Evolutionary conservation across 805 yeast genomes (phyloP).

Genomic region (Teunomyces funiuensis): DNA sequence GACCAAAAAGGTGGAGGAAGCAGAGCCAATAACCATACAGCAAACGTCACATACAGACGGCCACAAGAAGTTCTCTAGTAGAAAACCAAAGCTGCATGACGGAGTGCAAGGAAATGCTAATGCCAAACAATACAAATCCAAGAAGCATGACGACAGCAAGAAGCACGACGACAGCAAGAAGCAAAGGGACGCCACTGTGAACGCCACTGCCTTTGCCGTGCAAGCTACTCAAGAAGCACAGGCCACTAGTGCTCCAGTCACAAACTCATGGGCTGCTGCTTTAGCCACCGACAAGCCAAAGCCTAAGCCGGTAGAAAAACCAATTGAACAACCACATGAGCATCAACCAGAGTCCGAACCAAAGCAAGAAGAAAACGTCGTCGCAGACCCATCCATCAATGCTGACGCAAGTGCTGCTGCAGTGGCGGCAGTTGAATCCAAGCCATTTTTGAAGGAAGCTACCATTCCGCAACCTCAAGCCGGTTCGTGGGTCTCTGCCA

Average conservation of each 20-base stretch:
- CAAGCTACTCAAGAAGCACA: constrained; percentile 17
- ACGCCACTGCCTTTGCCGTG: constrained; percentile 17
- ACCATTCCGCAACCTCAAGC: constrained; percentile 47
- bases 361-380: constrained; percentile 9
- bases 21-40: constrained; percentile 9
- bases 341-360: constrained; percentile 13
- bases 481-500: constrained; percentile 71
- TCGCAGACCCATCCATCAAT: background rate
- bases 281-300: constrained; percentile 36
- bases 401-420: constrained; percentile 10
- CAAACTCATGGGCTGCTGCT: constrained; percentile 48
- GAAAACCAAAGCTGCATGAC: constrained; percentile 5
- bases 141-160: constrained; percentile 7
- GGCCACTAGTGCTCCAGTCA: constrained; percentile 16
- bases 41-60: constrained; percentile 4
- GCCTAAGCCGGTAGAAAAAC: constrained; percentile 23
- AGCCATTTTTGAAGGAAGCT: constrained; percentile 35
- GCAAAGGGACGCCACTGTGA: constrained; percentile 5
- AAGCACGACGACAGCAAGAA: constrained; percentile 9
- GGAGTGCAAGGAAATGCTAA: constrained; percentile 1
- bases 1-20: constrained; percentile 23
- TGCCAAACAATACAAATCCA: constrained; percentile 4
- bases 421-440: constrained; percentile 8
- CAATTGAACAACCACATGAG: constrained; percentile 13
- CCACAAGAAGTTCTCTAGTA: constrained; percentile 2